These are phyloP conservation scores for Mortierella claussenii DNA, from an alignment of 192 early-diverging fungal species.

Conservation along the genomic window DNA sequence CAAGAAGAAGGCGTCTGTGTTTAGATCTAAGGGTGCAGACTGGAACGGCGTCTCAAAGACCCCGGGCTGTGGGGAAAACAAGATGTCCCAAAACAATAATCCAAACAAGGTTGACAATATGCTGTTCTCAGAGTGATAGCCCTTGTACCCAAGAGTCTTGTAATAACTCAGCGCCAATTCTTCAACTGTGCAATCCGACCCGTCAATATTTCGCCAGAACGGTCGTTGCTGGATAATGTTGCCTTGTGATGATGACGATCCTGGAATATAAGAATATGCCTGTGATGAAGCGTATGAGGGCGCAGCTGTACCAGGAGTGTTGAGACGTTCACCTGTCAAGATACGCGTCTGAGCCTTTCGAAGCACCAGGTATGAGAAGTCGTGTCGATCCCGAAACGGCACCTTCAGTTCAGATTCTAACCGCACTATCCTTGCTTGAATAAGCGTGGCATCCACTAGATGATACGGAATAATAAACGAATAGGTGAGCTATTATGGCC, in stretches of 20 bases:
- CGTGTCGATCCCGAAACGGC: constrained; percentile 58
- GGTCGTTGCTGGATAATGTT: constrained; percentile 34
- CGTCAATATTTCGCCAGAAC: constrained; percentile 59
- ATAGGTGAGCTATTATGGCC: background rate
- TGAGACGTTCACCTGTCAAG: constrained; percentile 54
- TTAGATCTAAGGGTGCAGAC: constrained; percentile 73
- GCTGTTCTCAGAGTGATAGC: constrained; percentile 73
- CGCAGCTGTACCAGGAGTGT: constrained; percentile 52
- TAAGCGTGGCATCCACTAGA: constrained; percentile 52
- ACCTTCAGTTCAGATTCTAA: constrained; percentile 58
- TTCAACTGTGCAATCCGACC: constrained; percentile 74
- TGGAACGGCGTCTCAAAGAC: constrained; percentile 79
- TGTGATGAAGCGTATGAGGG: constrained; percentile 31
- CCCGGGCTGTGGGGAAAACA: constrained; percentile 70
- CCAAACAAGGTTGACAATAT: constrained; percentile 69
- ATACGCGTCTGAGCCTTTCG: constrained; percentile 49
- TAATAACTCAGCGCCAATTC: constrained; percentile 72
- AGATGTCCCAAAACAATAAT: constrained; percentile 77
- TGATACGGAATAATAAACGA: background rate
- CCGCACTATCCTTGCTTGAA: constrained; percentile 57
- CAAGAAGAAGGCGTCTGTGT: constrained; percentile 68
- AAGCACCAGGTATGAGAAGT: constrained; percentile 58
- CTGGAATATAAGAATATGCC: constrained; percentile 33
- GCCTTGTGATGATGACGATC: constrained; percentile 11
- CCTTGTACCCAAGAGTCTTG: constrained; percentile 66